phyloP scores from a whole-genome alignment of 768 basidiomycete genomes.

The Mycena metata region DNA sequence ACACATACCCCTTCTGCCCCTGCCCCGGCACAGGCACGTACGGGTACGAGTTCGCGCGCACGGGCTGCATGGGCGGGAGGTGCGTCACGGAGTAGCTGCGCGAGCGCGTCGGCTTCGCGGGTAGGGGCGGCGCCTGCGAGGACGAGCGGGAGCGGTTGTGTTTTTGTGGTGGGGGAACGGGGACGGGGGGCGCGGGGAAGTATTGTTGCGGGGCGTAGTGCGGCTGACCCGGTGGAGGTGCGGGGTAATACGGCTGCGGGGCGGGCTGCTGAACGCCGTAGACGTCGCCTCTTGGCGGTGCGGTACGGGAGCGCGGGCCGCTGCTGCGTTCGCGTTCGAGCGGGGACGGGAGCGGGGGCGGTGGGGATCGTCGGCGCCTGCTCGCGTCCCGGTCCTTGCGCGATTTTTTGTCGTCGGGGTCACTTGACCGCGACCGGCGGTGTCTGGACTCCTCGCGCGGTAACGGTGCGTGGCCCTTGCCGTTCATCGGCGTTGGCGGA shows the following conservation, averaged over 20 bases:
- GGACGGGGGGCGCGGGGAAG: not conserved
- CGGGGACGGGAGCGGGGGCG: slow-evolving; percentile 1
- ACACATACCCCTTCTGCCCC: not conserved
- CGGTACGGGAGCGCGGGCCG: slow-evolving; percentile 17
- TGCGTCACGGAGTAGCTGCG: not conserved
- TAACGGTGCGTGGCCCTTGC: not conserved
- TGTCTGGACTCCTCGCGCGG: not conserved
- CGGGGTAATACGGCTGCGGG: not conserved
- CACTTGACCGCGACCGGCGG: slow-evolving; percentile 8
- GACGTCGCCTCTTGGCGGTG: slow-evolving; percentile 12
- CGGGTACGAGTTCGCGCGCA: slow-evolving; percentile 17
- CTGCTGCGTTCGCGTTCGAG: not conserved
- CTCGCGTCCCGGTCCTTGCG: not conserved
- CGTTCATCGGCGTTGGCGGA: slow-evolving; percentile 16
- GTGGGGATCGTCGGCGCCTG: not conserved
- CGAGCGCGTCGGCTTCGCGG: not conserved
- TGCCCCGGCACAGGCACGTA: slow-evolving; percentile 13
- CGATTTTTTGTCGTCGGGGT: not conserved
- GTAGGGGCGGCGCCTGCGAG: not conserved
- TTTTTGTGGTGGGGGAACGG: not conserved
- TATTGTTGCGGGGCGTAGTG: slow-evolving; percentile 6
- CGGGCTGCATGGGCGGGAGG: not conserved
- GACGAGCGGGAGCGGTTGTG: slow-evolving; percentile 14
- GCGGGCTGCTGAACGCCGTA: slow-evolving; percentile 18
- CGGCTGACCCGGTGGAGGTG: not conserved